These are phyloP conservation scores for Trypanosoma cruzi DNA, from an alignment of 208 protist species.

Conservation along the genomic window DNA sequence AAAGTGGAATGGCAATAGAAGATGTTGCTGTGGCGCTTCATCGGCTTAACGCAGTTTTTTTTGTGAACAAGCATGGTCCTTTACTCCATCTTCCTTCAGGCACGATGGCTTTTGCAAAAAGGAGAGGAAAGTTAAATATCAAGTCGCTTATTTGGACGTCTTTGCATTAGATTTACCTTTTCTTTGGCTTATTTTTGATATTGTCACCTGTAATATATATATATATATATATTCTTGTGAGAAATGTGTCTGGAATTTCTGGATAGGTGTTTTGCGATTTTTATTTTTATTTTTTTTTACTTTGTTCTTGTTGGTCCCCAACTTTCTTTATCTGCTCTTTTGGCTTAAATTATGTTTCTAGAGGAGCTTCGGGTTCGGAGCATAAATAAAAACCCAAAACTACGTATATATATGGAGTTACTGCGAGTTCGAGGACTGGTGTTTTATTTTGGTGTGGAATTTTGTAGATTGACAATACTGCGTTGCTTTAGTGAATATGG, in stretches of 20 bases:
- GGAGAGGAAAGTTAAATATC: conserved; percentile 10
- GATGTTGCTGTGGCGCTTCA: conserved; percentile 63
- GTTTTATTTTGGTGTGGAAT: conserved; percentile 60
- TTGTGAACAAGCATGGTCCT: conserved; percentile 44
- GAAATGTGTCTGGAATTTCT: not conserved
- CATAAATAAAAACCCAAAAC: not conserved
- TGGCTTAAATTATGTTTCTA: not conserved
- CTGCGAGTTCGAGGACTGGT: conserved; percentile 45
- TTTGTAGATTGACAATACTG: conserved; percentile 54
- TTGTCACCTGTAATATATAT: not conserved
- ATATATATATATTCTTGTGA: not conserved
- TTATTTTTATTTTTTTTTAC: not conserved
- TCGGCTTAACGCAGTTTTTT: conserved; percentile 55
- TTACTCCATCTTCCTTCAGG: conserved; percentile 25
- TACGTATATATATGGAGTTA: conserved; percentile 49
- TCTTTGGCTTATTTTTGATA: not conserved
- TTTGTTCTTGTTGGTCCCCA: conserved; percentile 25
- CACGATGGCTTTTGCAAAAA: conserved; percentile 7
- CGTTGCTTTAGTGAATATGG: conserved; percentile 43
- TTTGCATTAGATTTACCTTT: conserved; percentile 16
- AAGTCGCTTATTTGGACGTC: conserved; percentile 22
- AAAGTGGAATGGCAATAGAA: conserved; percentile 64
- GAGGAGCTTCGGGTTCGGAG: not conserved
- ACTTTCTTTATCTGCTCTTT: not conserved
- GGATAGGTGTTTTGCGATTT: no score